Evolutionary conservation across 305 asterid species (phyloP), one percentile per base, ranked within the genome.

Genomic region (Galium porrigens): DNA sequence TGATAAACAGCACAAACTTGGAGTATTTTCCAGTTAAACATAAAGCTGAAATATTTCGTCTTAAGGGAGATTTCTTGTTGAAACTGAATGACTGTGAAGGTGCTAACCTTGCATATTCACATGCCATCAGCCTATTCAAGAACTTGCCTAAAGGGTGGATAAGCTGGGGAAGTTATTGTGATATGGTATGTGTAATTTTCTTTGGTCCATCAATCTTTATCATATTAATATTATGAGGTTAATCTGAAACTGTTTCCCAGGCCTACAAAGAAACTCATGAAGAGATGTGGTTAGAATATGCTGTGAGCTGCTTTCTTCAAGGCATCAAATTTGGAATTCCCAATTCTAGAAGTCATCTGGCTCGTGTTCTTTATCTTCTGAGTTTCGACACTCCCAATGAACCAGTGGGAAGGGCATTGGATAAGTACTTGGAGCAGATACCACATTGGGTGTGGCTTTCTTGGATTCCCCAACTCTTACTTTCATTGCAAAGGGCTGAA

Each of bases 401-500:
- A 72, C 81, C 97, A 48, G 99, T 90, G 53, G 99, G 99, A 57
- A 86, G 88, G 79, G 81, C 97, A 62, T 94, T 94, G 71, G 97
- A 90, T 79, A 94, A 87, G 82, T 86, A 86, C 78, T 64, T 87
- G 78, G 99, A 90, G 49, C 95, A 90, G 73, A 77, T 90, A 71
- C 99, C 99, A 53, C 81, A 90, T 56, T 94, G 97, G 99, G 96
- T 90, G 72, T 94, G 97, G 99, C 94, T 94, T 75, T 84, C 99
- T 70, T 94, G 99, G 99, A 90, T 94, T 77, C 99, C 99, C 22
- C 99, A 94, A 82, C 81, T 94, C 56, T 77, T 94, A 72, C 82
- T 90, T 69, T 94, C 97, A 60, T 81, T 94, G 65, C 99, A 94
- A 78, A 87, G 96, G 83, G 72, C 90, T 55, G 97, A 94, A 84